phyloP scores from a whole-genome alignment of 805 yeast genomes.

The Cyberlindnera maritima region DNA sequence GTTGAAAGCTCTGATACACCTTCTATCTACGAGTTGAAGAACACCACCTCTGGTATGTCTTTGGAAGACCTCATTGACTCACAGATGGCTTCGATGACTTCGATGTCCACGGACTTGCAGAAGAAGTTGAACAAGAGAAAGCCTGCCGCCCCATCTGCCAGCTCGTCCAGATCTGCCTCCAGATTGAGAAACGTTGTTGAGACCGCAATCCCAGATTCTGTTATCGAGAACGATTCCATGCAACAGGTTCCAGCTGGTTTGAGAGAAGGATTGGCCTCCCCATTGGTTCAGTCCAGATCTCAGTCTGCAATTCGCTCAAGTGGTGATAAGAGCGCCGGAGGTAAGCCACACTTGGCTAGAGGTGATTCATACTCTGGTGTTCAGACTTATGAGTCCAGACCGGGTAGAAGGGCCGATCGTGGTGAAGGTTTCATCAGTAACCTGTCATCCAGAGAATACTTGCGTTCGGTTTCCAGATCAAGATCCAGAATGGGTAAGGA shows the following conservation, averaged over 20 bases:
- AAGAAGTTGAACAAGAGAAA: conserved; percentile 16
- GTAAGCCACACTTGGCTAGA: conserved; percentile 63
- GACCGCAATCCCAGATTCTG: conserved; percentile 31
- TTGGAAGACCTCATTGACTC: conserved; percentile 30
- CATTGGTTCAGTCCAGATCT: conserved; percentile 29
- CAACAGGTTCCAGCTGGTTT: conserved; percentile 45
- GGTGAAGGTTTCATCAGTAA: conserved; percentile 27
- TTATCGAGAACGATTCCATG: conserved; percentile 36
- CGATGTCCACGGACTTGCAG: conserved; percentile 21
- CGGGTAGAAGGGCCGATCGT: conserved; percentile 24
- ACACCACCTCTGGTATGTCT: conserved; percentile 20
- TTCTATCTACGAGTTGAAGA: conserved; percentile 23
- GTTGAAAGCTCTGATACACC: conserved; percentile 5
- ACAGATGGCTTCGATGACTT: conserved; percentile 29
- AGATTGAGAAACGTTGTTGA: conserved; percentile 17
- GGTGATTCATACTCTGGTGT: conserved; percentile 75
- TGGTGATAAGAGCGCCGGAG: background rate
- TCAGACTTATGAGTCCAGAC: conserved; percentile 33
- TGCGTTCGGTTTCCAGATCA: conserved; percentile 65
- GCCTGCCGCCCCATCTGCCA: background rate
- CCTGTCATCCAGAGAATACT: conserved; percentile 41
- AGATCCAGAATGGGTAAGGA: conserved; percentile 48
- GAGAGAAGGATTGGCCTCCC: conserved; percentile 40
- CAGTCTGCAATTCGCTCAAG: conserved; percentile 19
- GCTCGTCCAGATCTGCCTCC: conserved; percentile 16